A percentile compares a stretch with the other conserved stretches of the same genome.
Conservation (phyloP, 176 grass and related monocot species). For the Ensete ventricosum region DNA sequence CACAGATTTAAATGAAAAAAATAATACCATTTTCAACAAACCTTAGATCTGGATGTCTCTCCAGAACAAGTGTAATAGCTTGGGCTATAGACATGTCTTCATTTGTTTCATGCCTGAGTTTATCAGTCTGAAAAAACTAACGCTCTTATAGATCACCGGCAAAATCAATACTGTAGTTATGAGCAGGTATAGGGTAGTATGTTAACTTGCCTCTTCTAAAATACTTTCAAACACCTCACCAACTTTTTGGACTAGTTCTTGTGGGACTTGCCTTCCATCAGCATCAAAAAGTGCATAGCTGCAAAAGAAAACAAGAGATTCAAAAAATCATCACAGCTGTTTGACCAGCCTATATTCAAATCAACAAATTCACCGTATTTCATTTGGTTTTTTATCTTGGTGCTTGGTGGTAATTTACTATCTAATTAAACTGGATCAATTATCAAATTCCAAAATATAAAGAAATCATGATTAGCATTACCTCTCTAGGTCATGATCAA, state of each 20-base stretch:
- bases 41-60: slow-evolving; percentile 70
- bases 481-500: slow-evolving; percentile 97
- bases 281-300: slow-evolving; percentile 96
- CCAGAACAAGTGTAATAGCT: slow-evolving; percentile 69
- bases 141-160: slow-evolving; percentile 10
- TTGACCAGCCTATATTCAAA: no score
- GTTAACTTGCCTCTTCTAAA: slow-evolving; percentile 60
- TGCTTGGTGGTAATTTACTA: neutral
- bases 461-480: slow-evolving; percentile 13
- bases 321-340: no score
- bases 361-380: no score
- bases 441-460: neutral
- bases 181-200: neutral
- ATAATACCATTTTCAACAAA: slow-evolving; percentile 23
- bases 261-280: slow-evolving; percentile 67
- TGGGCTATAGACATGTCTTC: slow-evolving; percentile 90
- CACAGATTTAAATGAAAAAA: neutral
- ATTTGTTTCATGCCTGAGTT: slow-evolving; percentile 51
- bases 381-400: neutral
- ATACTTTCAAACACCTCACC: slow-evolving; percentile 85
- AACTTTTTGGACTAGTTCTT: slow-evolving; percentile 68
- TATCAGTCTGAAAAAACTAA: slow-evolving; percentile 46
- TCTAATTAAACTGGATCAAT: neutral
- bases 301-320: slow-evolving; percentile 1
- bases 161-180: slow-evolving; percentile 5